Conservation (phyloP, 1,284 basidiomycete species). For the Thelephora terrestris region DNA sequence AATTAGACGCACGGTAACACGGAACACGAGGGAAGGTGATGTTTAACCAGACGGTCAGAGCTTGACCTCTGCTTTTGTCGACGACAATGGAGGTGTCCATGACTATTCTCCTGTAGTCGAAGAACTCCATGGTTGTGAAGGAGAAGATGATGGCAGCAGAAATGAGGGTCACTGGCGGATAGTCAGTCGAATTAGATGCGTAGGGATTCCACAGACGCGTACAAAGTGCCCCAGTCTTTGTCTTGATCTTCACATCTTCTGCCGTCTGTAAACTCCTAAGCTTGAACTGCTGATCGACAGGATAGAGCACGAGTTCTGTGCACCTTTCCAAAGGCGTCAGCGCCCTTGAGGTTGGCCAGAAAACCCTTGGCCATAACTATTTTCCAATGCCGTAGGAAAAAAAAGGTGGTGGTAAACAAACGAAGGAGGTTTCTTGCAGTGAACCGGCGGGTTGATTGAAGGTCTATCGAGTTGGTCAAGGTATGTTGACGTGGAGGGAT, state of each 20-base stretch:
- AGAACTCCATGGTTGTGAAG: slow-evolving; percentile 88
- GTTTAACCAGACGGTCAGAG: slow-evolving; percentile 86
- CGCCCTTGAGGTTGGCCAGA: slow-evolving; percentile 64
- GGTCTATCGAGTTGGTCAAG: no score
- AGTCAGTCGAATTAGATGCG: background rate
- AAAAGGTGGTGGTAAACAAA: no score
- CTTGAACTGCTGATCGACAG: background rate
- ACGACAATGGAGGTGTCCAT: slow-evolving; percentile 87
- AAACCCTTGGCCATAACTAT: slow-evolving; percentile 55
- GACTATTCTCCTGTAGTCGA: slow-evolving; percentile 86
- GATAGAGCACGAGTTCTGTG: slow-evolving; percentile 4
- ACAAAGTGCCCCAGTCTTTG: slow-evolving; percentile 86
- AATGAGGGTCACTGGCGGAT: slow-evolving; percentile 75
- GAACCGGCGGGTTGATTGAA: no score
- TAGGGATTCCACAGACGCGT: slow-evolving; percentile 1
- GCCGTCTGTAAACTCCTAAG: slow-evolving; percentile 55
- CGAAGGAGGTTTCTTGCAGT: no score
- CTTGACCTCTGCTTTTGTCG: slow-evolving; percentile 91
- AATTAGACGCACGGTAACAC: slow-evolving; percentile 74
- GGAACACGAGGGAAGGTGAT: slow-evolving; percentile 95
- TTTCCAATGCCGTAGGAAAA: no score
- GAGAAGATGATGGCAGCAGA: slow-evolving; percentile 88
- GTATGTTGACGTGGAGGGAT: no score
- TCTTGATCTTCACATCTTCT: slow-evolving; percentile 97
- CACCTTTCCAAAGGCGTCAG: slow-evolving; percentile 99